These are phyloP conservation scores for Pythium utonaiense DNA, from an alignment of 352 stramenopile species.

Conservation along the genomic window DNA sequence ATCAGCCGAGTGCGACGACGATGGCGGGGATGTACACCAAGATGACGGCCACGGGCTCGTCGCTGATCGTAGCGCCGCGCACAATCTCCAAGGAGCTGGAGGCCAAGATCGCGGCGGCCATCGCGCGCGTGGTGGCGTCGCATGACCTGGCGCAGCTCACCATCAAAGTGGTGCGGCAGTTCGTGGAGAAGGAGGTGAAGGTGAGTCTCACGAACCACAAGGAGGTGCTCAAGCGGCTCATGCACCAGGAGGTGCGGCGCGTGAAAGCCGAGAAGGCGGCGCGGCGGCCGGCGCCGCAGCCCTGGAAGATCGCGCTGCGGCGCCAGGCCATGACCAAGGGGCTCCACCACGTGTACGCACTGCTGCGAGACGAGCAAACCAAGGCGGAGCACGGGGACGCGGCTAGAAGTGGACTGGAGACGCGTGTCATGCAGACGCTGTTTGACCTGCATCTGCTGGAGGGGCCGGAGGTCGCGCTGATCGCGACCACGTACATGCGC, in stretches of 20 bases:
- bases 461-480: slow-evolving; percentile 34
- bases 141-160: slow-evolving; percentile 65
- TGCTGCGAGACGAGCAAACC: slow-evolving; percentile 26
- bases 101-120: slow-evolving; percentile 66
- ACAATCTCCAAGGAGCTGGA: slow-evolving; percentile 83
- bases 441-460: slow-evolving; percentile 63
- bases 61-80: slow-evolving; percentile 54
- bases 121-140: slow-evolving; percentile 59
- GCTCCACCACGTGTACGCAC: slow-evolving; percentile 33
- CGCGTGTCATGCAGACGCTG: slow-evolving; percentile 62
- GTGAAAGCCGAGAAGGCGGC: slow-evolving; percentile 69
- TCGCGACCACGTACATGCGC: slow-evolving; percentile 55
- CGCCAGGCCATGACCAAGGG: slow-evolving; percentile 41
- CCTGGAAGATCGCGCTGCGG: slow-evolving; percentile 57
- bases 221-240: slow-evolving; percentile 84
- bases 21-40: slow-evolving; percentile 48
- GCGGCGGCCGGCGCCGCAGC: slow-evolving; percentile 45
- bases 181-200: slow-evolving; percentile 81
- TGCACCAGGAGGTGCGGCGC: slow-evolving; percentile 82
- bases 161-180: slow-evolving; percentile 79
- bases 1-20: not conserved
- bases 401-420: too few species aligned
- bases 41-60: slow-evolving; percentile 46
- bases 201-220: slow-evolving; percentile 87
- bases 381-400: not conserved